These are phyloP conservation scores for Pyrenochaeta sp. DNA, from an alignment of 2,329 filamentous ascomycete species.

Conservation along the genomic window DNA sequence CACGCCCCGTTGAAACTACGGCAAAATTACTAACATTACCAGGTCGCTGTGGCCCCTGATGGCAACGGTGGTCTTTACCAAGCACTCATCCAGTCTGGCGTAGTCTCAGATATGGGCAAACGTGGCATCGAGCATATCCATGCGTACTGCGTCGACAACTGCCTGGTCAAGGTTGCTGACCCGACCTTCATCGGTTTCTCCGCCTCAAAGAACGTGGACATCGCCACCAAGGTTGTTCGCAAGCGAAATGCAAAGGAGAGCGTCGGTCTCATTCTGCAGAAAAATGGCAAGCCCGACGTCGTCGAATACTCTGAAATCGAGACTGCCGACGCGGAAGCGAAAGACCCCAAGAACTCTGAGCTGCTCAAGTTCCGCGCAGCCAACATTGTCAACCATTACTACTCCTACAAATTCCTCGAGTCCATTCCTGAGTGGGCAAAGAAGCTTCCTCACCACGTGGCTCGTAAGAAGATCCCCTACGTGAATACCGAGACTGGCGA, in stretches of 20 bases:
- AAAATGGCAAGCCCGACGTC: constrained; percentile 95
- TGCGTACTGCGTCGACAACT: constrained; percentile 98
- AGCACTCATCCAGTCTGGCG: constrained; percentile 80
- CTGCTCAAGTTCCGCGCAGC: constrained; percentile 95
- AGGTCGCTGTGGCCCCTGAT: constrained; percentile 91
- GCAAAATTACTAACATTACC: constrained; percentile 22
- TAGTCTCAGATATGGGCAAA: constrained; percentile 85
- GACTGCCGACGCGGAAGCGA: constrained; percentile 83
- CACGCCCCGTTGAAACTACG: too few species aligned
- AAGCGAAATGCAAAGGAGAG: constrained; percentile 97
- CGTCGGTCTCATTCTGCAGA: constrained; percentile 90
- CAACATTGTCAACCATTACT: constrained; percentile 99
- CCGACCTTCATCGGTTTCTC: constrained; percentile 95
- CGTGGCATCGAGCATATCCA: constrained; percentile 95
- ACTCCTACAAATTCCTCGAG: constrained; percentile 91
- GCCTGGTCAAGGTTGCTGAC: constrained; percentile 97
- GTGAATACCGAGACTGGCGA: constrained; percentile 79
- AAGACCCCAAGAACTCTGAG: constrained; percentile 79
- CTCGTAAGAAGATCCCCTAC: constrained; percentile 96
- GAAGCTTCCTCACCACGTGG: constrained; percentile 92
- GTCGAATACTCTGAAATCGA: constrained; percentile 99
- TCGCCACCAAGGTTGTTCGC: constrained; percentile 98
- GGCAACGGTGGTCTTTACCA: constrained; percentile 98
- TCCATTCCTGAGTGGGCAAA: constrained; percentile 86
- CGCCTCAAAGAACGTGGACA: constrained; percentile 86